Evolutionary conservation across 2,329 filamentous ascomycete genomes (phyloP).

Genomic region (Calonectria ilicicola): DNA sequence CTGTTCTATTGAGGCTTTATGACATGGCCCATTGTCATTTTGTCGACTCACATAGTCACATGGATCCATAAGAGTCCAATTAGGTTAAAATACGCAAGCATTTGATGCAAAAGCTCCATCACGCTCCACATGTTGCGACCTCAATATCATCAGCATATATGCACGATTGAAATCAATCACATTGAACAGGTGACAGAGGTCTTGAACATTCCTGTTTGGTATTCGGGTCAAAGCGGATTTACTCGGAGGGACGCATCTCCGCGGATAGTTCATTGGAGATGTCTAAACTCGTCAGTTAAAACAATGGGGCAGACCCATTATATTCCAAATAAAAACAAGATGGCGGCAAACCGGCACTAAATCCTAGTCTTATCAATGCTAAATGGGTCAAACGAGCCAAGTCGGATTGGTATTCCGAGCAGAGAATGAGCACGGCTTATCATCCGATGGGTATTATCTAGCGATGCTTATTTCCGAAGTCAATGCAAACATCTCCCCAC

Average conservation of each 20-base stretch:
- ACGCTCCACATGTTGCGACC: neutral
- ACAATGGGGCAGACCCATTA: neutral
- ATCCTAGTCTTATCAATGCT: neutral
- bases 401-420: neutral
- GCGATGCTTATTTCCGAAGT: neutral
- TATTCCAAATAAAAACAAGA: neutral
- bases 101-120: neutral
- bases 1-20: neutral
- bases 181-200: neutral
- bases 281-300: neutral
- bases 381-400: neutral
- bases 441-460: neutral
- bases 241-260: neutral
- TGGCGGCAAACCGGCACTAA: neutral
- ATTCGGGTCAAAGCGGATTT: neutral
- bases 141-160: neutral
- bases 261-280: neutral
- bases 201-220: neutral
- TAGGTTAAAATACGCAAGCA: neutral
- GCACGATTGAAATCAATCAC: neutral
- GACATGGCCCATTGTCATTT: neutral
- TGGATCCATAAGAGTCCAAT: neutral
- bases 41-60: neutral
- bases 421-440: neutral
- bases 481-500: neutral